Evolutionary conservation across 2,329 filamentous ascomycete species (phyloP), one percentile per base, ranked within the genome.

Genomic region (Aspergillus floridensis): DNA sequence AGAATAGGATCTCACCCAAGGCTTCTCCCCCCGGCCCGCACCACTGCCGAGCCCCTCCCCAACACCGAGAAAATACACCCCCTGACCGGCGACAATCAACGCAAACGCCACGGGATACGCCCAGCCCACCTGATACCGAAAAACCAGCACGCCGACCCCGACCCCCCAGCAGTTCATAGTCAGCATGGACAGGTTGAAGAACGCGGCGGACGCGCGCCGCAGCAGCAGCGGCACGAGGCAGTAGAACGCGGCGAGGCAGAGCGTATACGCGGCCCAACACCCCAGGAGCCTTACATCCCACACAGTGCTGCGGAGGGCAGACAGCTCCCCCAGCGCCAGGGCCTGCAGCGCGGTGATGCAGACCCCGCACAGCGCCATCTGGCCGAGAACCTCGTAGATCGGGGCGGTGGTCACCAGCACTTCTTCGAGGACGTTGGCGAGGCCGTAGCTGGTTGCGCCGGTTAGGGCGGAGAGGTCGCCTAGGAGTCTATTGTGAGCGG

Each of bases 81-180:
- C 81, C 68, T 96, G 85, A 1, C 95, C 93, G 29, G 93, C 56
- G 66, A 99, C 87, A 74, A 99, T 98, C 66, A 93, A 82, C 10
- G 96, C 91, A 75, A 99, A 99, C 12, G 95, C 93, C 72, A 97
- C 90, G 5, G 95, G 93, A 77, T 99, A 99, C 78, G 97, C 83
- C 82, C 86, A 96, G 78, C 96, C 90, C 59, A 99, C 86, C 46
- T 77, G 77, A 68, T 90, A 85, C 49, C 88, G 86, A 71, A 99
- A 96, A 52, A 98, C 90, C 72, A 88, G 84, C 66, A 96, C 86
- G 53, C 95, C 95, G 68, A 99, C 93, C 66, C 96, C 89, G 63
- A 96, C 89, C 65, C 92, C 93, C 95, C 95, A 99, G 80, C 98
- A 98, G 78, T 96, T 97, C 68, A 88, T 91, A 2, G 95, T 98